Percentiles rank a stretch among this genome's conserved stretches.
These are phyloP conservation scores for Daldinia vernicosa DNA, from an alignment of 495 filamentous ascomycete genomes.

Conservation along the genomic window DNA sequence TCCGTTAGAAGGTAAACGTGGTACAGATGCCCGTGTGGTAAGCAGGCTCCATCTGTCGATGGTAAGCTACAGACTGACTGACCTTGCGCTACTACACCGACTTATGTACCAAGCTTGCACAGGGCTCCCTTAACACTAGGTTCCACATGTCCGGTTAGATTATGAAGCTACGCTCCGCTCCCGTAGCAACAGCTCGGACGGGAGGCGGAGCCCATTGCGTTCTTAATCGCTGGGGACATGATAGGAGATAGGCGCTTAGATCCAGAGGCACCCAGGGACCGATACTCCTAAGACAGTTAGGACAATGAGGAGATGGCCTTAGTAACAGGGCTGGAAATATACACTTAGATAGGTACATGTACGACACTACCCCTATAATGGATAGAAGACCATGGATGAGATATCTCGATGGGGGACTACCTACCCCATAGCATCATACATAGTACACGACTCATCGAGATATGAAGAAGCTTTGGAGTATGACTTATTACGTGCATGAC, in stretches of 20 bases:
- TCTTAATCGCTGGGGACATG: conserved; percentile 8
- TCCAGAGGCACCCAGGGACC: conserved; percentile 17
- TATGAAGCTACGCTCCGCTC: conserved; percentile 24
- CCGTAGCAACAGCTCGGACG: conserved; percentile 25
- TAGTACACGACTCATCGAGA: conserved; percentile 5
- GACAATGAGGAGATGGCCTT: conserved; percentile 7
- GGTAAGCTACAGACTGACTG: conserved; percentile 37
- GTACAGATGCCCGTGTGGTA: conserved; percentile 37
- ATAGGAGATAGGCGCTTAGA: conserved; percentile 13
- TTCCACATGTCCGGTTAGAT: conserved; percentile 31
- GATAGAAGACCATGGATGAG: neutral
- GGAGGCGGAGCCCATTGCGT: conserved; percentile 27
- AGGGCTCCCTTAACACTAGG: conserved; percentile 36
- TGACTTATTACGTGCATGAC: conserved; percentile 38
- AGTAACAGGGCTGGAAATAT: conserved; percentile 4
- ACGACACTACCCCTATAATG: neutral
- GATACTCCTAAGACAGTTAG: neutral
- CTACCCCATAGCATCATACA: neutral
- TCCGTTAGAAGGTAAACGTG: conserved; percentile 28
- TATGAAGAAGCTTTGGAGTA: conserved; percentile 16
- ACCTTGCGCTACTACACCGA: conserved; percentile 33
- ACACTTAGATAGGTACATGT: neutral
- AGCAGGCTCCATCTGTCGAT: conserved; percentile 28
- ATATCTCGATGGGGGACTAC: conserved; percentile 1
- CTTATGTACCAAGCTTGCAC: conserved; percentile 26